These are phyloP conservation scores for Syzygium malaccense DNA, from an alignment of 441 rosid species.

Conservation along the genomic window DNA sequence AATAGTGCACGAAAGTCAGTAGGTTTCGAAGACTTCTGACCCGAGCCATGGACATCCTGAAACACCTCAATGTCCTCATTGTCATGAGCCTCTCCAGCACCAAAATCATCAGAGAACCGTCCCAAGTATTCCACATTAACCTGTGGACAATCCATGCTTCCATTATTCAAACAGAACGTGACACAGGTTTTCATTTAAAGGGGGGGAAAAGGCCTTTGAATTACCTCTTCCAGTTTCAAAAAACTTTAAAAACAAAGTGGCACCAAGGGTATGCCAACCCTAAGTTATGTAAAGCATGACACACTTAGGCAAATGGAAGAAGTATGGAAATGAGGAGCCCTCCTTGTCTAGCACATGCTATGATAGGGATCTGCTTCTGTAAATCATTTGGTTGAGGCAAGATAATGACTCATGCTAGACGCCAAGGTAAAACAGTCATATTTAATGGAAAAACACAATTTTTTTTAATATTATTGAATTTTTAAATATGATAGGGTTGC, in stretches of 20 bases:
- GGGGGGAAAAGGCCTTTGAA: not conserved
- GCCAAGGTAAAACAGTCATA: not conserved
- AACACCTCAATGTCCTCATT: constrained; percentile 20
- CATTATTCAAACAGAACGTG: not conserved
- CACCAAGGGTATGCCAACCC: not conserved
- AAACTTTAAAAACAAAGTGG: not conserved
- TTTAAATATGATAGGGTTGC: not conserved
- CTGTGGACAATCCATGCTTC: constrained; percentile 25
- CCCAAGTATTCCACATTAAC: constrained; percentile 74
- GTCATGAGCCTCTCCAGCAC: constrained; percentile 50
- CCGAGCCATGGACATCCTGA: constrained; percentile 13
- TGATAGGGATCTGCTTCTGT: not conserved
- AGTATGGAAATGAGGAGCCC: not conserved
- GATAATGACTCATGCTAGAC: not conserved
- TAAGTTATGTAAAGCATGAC: not conserved
- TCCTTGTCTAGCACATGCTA: not conserved
- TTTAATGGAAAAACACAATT: not conserved
- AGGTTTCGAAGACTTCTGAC: constrained; percentile 65
- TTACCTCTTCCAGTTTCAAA: not conserved
- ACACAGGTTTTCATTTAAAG: not conserved
- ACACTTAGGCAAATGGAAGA: not conserved
- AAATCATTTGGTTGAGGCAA: not conserved
- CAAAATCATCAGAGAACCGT: constrained; percentile 73
- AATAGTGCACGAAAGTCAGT: constrained; percentile 79
- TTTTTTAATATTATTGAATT: too few species aligned